These are phyloP conservation scores for Trametes villosa DNA, from an alignment of 768 basidiomycete species.

Conservation along the genomic window DNA sequence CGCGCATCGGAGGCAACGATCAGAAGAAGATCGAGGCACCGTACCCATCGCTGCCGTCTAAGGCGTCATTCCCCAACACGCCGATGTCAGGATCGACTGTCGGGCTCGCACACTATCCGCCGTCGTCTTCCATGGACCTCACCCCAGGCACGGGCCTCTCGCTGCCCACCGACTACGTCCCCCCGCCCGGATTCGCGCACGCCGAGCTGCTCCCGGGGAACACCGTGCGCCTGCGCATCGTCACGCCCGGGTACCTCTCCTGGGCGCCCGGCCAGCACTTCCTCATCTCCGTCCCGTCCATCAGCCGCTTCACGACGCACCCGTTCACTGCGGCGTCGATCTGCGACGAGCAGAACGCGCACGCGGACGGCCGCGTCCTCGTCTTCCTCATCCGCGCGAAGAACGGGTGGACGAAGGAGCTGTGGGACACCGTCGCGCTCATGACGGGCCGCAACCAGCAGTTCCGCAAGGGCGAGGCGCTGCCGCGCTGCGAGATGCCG, in stretches of 20 bases:
- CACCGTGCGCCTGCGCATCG: constrained; percentile 69
- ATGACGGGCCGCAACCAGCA: constrained; percentile 38
- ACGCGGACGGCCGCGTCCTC: constrained; percentile 57
- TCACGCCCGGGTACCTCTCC: constrained; percentile 54
- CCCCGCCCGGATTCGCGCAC: constrained; percentile 71
- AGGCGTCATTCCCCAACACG: not conserved
- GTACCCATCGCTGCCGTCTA: not conserved
- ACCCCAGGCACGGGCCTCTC: constrained; percentile 13
- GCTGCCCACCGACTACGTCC: constrained; percentile 38
- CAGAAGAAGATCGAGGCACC: not conserved
- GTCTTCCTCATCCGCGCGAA: constrained; percentile 71
- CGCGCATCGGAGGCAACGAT: not conserved
- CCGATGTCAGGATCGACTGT: constrained; percentile 7
- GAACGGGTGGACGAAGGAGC: constrained; percentile 66
- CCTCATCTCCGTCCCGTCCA: constrained; percentile 64
- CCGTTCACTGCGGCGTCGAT: constrained; percentile 75
- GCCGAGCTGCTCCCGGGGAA: constrained; percentile 71
- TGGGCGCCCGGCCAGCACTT: constrained; percentile 87
- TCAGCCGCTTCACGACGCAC: constrained; percentile 65
- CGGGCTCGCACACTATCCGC: constrained; percentile 15
- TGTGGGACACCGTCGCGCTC: constrained; percentile 59
- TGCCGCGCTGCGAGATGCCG: constrained; percentile 41
- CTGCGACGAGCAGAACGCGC: constrained; percentile 50
- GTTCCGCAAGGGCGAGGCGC: constrained; percentile 35
- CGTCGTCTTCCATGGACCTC: not conserved